Evolutionary conservation across 78 protist genomes (phyloP).

Genomic region (Polysphondylium violaceum): DNA sequence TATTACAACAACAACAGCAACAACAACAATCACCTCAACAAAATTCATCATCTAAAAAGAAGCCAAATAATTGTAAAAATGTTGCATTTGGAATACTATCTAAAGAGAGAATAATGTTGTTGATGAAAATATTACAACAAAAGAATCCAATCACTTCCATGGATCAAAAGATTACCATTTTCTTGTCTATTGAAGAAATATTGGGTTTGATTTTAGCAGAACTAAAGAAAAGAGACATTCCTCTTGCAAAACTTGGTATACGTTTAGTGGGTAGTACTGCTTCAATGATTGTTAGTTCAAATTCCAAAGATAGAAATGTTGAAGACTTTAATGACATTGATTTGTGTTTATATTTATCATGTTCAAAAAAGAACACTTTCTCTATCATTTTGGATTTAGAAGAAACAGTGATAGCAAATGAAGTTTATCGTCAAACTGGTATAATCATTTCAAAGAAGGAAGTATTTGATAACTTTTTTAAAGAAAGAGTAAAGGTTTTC

Average conservation of each 20-base stretch:
- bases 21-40: not conserved
- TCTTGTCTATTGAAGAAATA: conserved; percentile 52
- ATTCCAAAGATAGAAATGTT: not conserved
- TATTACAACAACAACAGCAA: not conserved
- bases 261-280: conserved; percentile 68
- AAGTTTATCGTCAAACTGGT: conserved; percentile 65
- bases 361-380: conserved; percentile 10
- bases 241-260: conserved; percentile 37
- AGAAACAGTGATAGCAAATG: conserved; percentile 52
- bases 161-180: conserved; percentile 48
- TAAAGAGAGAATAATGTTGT: conserved; percentile 20
- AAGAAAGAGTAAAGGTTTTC: conserved; percentile 63
- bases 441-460: conserved; percentile 53
- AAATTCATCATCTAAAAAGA: conserved; percentile 15
- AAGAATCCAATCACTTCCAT: conserved; percentile 51
- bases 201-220: conserved; percentile 34
- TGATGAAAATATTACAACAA: conserved; percentile 32
- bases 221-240: not conserved
- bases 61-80: conserved; percentile 35
- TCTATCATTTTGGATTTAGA: conserved; percentile 39
- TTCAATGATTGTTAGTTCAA: conserved; percentile 22
- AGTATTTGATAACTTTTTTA: conserved; percentile 56
- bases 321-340: conserved; percentile 55
- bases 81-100: conserved; percentile 56
- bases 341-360: conserved; percentile 20